Percentiles rank a stretch among this genome's conserved stretches.
These are phyloP conservation scores for Flaveria floridana DNA, from an alignment of 140 eudicot species.

Conservation along the genomic window DNA sequence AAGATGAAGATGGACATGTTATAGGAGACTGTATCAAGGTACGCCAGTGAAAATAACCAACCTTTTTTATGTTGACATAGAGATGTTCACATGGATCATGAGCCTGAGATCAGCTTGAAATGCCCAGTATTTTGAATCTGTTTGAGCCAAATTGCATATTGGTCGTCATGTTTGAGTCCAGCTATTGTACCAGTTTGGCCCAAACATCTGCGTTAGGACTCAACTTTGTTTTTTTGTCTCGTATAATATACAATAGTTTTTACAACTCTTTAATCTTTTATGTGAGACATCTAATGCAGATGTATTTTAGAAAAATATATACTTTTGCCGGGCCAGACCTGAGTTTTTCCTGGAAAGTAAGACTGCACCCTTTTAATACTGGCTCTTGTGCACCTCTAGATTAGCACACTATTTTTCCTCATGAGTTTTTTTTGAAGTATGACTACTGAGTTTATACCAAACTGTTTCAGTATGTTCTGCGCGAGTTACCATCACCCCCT, in stretches of 20 bases:
- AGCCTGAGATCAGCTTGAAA: background rate
- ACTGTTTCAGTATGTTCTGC: constrained; percentile 63
- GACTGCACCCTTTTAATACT: too few relatives aligned
- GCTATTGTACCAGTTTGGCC: background rate
- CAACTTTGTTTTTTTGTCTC: background rate
- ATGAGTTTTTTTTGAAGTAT: background rate
- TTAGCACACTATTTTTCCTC: background rate
- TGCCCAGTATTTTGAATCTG: background rate
- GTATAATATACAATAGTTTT: too few relatives aligned
- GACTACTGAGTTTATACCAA: constrained; percentile 13
- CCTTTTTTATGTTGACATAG: background rate
- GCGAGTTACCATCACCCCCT: constrained; percentile 96
- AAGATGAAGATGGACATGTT: constrained; percentile 85
- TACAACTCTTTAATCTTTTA: background rate
- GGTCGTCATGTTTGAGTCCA: background rate
- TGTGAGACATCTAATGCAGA: background rate
- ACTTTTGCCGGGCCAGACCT: too few relatives aligned
- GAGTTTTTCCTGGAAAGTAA: too few relatives aligned
- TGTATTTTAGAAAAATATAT: background rate
- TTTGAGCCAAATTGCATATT: background rate
- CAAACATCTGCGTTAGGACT: background rate
- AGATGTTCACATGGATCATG: background rate
- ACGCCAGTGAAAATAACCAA: constrained; percentile 4
- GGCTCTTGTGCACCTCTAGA: too few relatives aligned
- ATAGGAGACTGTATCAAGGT: constrained; percentile 96